These are phyloP conservation scores for Digitaria exilis DNA, from an alignment of 202 grass and related monocot genomes.

Conservation along the genomic window DNA sequence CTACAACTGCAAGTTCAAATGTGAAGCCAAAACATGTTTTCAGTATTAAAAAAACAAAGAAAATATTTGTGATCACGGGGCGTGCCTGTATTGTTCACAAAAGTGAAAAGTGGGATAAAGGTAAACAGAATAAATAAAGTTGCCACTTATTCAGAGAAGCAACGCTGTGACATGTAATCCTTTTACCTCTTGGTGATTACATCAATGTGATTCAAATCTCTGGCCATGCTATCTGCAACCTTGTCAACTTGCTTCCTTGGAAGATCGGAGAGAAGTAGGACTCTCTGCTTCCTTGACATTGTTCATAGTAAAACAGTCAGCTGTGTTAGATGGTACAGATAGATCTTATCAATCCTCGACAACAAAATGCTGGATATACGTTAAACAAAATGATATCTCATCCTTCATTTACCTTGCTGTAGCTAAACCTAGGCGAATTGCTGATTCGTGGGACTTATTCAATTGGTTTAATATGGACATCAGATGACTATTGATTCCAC, in stretches of 20 bases:
- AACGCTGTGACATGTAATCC: slow-evolving; percentile 28
- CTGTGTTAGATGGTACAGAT: slow-evolving; percentile 18
- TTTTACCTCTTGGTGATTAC: slow-evolving; percentile 89
- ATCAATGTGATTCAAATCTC: slow-evolving; percentile 90
- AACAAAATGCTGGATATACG: slow-evolving; percentile 9
- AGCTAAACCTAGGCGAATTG: slow-evolving; percentile 86
- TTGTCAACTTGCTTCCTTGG: slow-evolving; percentile 94
- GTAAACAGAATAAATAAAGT: slow-evolving; percentile 28
- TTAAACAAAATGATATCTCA: slow-evolving; percentile 28
- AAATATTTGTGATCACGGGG: background rate
- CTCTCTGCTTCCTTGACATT: slow-evolving; percentile 92
- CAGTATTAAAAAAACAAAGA: slow-evolving; percentile 24
- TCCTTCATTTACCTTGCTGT: slow-evolving; percentile 72
- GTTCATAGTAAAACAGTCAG: slow-evolving; percentile 28
- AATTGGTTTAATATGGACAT: slow-evolving; percentile 83
- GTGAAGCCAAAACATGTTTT: background rate
- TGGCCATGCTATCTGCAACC: slow-evolving; percentile 74
- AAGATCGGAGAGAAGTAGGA: slow-evolving; percentile 91
- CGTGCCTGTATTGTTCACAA: background rate
- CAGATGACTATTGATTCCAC: slow-evolving; percentile 91
- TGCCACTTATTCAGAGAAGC: slow-evolving; percentile 31
- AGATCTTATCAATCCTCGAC: background rate
- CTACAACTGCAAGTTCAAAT: slow-evolving; percentile 74
- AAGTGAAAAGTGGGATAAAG: slow-evolving; percentile 18
- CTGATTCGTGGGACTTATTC: slow-evolving; percentile 93